Evolutionary conservation across 2,329 filamentous ascomycete genomes (phyloP).

Genomic region (Knoxdaviesia proteae): DNA sequence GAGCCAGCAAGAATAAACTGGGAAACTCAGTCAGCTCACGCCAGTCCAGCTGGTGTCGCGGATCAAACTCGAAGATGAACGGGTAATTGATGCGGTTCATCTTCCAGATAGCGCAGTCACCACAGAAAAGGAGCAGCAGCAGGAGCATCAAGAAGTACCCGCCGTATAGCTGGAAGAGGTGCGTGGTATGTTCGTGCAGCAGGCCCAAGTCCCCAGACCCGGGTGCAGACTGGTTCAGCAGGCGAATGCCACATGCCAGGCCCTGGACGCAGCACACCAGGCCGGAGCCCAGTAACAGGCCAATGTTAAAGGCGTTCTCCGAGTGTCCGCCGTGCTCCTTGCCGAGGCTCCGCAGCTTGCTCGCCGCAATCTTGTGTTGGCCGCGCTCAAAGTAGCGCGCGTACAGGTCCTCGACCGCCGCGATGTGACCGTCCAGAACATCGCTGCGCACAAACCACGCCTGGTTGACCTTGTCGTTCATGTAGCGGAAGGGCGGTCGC

Average conservation of each 20-base stretch:
- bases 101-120: constrained; percentile 71
- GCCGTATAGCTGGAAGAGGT: constrained; percentile 73
- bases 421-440: constrained; percentile 59
- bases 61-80: constrained; percentile 94
- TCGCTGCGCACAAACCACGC: constrained; percentile 86
- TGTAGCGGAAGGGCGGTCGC: constrained; percentile 56
- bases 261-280: constrained; percentile 46
- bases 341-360: constrained; percentile 60
- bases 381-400: constrained; percentile 85
- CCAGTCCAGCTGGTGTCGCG: constrained; percentile 73
- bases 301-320: constrained; percentile 38
- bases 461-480: constrained; percentile 79
- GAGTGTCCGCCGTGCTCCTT: constrained; percentile 22
- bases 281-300: constrained; percentile 47
- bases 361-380: constrained; percentile 76
- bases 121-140: constrained; percentile 63
- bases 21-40: constrained; percentile 72
- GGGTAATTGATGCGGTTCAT: constrained; percentile 79
- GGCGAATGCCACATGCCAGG: constrained; percentile 34
- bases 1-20: constrained; percentile 56
- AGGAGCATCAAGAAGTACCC: constrained; percentile 76
- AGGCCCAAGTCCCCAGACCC: constrained; percentile 1
- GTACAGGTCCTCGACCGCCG: constrained; percentile 74
- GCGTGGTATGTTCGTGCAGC: constrained; percentile 34
- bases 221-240: constrained; percentile 28